Evolutionary conservation across 108 stramenopile species (phyloP).

Genomic region (Discostella stelligeroides): DNA sequence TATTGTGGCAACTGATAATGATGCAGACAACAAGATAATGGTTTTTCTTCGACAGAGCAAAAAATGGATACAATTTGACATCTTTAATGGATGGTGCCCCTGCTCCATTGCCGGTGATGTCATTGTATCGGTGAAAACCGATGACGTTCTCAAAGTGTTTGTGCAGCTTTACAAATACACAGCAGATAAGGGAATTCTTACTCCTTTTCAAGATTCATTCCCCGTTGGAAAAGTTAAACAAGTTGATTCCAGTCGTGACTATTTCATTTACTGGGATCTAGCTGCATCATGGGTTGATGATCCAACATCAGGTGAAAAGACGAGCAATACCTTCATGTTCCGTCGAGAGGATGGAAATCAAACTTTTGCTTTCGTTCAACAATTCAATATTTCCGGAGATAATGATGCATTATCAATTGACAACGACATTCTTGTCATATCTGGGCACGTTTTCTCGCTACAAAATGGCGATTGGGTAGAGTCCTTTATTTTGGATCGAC

Average conservation of each 20-base stretch:
- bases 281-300: not conserved
- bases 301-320: no score
- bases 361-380: not conserved
- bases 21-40: not conserved
- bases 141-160: not conserved
- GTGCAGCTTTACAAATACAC: not conserved
- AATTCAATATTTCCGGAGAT: not conserved
- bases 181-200: not conserved
- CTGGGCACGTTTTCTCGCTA: not conserved
- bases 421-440: not conserved
- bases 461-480: not conserved
- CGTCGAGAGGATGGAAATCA: slow-evolving; percentile 1
- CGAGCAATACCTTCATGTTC: not conserved
- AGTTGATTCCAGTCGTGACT: not conserved
- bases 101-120: not conserved
- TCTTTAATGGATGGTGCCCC: not conserved
- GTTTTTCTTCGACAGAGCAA: not conserved
- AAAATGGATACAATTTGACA: not conserved
- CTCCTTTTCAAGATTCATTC: not conserved
- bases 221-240: not conserved
- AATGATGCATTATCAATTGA: not conserved
- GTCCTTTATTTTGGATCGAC: not conserved
- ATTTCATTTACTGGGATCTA: not conserved
- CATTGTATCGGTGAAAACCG: not conserved
- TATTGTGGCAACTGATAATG: not conserved